These are phyloP conservation scores for Elongisporangium senticosum DNA, from an alignment of 352 stramenopile genomes.

Conservation along the genomic window DNA sequence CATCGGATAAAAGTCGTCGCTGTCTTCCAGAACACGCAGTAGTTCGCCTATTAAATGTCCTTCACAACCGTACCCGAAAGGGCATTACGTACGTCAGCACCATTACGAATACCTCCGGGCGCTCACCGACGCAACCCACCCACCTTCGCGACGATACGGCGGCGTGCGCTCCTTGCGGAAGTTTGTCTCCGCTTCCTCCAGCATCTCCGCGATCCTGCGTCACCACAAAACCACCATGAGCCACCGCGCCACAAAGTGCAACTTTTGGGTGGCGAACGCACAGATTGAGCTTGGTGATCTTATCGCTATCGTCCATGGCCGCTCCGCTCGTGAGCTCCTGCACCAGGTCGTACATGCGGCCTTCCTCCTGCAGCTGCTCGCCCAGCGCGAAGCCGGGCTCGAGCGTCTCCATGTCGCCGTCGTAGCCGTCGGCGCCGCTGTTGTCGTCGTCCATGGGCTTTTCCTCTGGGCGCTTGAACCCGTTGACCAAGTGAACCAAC, in stretches of 20 bases:
- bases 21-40: slow-evolving; percentile 71
- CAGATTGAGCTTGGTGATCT: slow-evolving; percentile 73
- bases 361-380: slow-evolving; percentile 55
- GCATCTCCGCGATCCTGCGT: slow-evolving; percentile 60
- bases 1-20: slow-evolving; percentile 80
- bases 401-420: slow-evolving; percentile 5
- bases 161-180: slow-evolving; percentile 74
- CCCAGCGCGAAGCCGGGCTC: background rate
- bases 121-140: slow-evolving; percentile 1
- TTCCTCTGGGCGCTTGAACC: background rate
- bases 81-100: slow-evolving; percentile 4
- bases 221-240: background rate
- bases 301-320: slow-evolving; percentile 49
- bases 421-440: slow-evolving; percentile 5
- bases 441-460: background rate
- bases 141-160: slow-evolving; percentile 71
- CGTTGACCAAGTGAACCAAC: background rate
- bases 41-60: slow-evolving; percentile 76
- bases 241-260: slow-evolving; percentile 3
- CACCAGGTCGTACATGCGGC: slow-evolving; percentile 50
- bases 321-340: slow-evolving; percentile 54
- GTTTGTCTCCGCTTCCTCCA: slow-evolving; percentile 70
- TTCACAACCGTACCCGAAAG: slow-evolving; percentile 6
- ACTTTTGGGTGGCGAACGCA: slow-evolving; percentile 19
- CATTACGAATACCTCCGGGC: background rate